Base-by-base conservation (phyloP, 371 early-diverging fungal genomes). In the Circinella umbellata region DNA sequence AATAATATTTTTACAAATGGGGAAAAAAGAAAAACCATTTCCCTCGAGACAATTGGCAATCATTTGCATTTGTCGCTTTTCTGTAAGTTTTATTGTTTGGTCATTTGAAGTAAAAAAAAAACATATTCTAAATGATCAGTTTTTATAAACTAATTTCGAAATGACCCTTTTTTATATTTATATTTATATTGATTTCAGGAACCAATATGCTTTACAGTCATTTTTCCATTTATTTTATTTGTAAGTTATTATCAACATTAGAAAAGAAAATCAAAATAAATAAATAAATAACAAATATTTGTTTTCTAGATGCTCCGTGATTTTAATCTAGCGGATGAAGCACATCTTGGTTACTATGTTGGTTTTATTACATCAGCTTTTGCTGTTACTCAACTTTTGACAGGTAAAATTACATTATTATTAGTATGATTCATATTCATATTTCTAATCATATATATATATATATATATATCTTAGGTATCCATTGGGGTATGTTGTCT, bases 361-460 rank as follows among this genome's bases (percentile, higher is more conserved):
- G 91, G 91, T 6, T 59, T 89, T 15, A 76, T 93, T 55, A 86
- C 88, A n/a, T 79, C 89, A 4, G 82, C 86, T 0, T 92, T 92
- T 76, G 88, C 91, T 10, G 59, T 91, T 10, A 76, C 88, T 65
- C 93, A 93, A 67, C 74, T 89, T 15, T 54, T 85, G 46, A 88
- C 84, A 34, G 86, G 87, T 66, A 86, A 71, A 14, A 27, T n/a
- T 7, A 13, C 51, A 13, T 5, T 14, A 17, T 17, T 51, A 1
- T 51, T 14, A 13, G 1, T 15, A 0, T 8, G 2, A n/a, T 51
- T 8, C 2, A 1, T 51, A 17, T 14, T 51, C 51, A 13, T 13
- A 4, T 51, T 51, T 51, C 0, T 13, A 14, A n/a, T n/a, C n/a
- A n/a, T 51, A n/a, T 8, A 7, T 10, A 8, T n/a, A 57, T 27